Evolutionary conservation across 139 green algal species (phyloP).

Genomic region (Medakamo hakoo): DNA sequence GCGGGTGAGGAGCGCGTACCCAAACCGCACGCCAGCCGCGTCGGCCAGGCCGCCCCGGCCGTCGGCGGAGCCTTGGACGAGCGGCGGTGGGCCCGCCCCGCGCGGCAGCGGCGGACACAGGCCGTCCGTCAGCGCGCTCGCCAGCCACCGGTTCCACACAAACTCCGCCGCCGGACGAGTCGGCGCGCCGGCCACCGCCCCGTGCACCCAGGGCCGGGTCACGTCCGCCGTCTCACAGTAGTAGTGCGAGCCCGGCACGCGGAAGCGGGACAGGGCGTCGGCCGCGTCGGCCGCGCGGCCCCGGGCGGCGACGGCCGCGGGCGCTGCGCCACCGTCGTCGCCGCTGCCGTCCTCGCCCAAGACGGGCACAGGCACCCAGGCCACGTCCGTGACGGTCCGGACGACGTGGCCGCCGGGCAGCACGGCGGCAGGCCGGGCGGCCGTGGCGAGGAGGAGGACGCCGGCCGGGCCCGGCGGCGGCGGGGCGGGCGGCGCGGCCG

Average conservation of each 20-base stretch:
- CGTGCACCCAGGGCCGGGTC: constrained; percentile 57
- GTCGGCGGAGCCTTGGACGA: constrained; percentile 74
- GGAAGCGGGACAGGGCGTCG: constrained; percentile 29
- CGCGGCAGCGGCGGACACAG: constrained; percentile 75
- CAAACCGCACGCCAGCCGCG: constrained; percentile 31
- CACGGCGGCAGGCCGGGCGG: constrained; percentile 34
- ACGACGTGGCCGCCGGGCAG: constrained; percentile 80
- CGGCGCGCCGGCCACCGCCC: too few species aligned
- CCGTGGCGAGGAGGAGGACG: constrained; percentile 72
- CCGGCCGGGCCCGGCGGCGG: constrained; percentile 36
- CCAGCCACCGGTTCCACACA: constrained; percentile 77
- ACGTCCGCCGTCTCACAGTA: constrained; percentile 91
- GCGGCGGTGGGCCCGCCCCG: constrained; percentile 14
- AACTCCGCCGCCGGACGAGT: constrained; percentile 66
- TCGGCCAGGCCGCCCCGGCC: constrained; percentile 40
- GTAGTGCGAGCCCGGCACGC: constrained; percentile 70
- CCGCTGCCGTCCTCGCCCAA: constrained; percentile 24
- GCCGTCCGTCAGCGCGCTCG: constrained; percentile 32
- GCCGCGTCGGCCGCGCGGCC: constrained; percentile 20
- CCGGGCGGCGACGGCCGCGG: constrained; percentile 5
- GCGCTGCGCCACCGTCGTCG: constrained; percentile 8
- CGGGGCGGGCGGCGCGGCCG: too few species aligned
- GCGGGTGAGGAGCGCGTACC: constrained; percentile 47
- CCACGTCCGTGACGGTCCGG: constrained; percentile 52
- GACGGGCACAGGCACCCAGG: constrained; percentile 65